phyloP scores from a whole-genome alignment of 2,329 filamentous ascomycete species.

The Raffaelea arxii region DNA sequence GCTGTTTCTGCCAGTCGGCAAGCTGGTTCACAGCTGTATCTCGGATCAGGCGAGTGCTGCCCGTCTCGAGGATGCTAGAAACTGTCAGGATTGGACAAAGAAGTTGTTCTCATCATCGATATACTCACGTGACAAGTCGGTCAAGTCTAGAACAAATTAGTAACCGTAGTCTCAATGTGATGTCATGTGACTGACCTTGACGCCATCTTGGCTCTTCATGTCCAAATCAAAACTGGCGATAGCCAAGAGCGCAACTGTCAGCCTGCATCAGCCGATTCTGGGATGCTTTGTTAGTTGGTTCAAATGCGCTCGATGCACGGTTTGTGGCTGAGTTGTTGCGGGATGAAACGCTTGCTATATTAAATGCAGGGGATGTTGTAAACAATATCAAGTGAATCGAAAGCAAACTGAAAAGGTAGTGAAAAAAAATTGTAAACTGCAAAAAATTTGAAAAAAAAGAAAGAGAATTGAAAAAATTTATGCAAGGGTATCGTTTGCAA shows the following conservation, averaged over 20 bases:
- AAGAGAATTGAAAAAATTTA: not conserved
- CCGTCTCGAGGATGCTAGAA: slow-evolving; percentile 82
- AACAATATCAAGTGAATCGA: no score
- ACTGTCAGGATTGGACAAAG: slow-evolving; percentile 1
- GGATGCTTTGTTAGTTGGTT: no score
- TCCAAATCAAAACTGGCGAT: slow-evolving; percentile 13
- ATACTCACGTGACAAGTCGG: slow-evolving; percentile 74
- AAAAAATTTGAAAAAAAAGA: not conserved
- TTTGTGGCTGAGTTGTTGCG: no score
- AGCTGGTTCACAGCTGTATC: slow-evolving; percentile 96
- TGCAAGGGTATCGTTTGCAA: no score
- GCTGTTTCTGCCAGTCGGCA: slow-evolving; percentile 95
- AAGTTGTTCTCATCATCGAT: not conserved
- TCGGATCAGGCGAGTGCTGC: slow-evolving; percentile 89
- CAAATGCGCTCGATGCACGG: no score
- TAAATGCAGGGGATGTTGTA: no score
- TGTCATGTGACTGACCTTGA: slow-evolving; percentile 34
- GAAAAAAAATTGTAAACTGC: no score
- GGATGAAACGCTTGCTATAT: no score
- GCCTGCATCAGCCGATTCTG: slow-evolving; percentile 4
- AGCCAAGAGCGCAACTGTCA: slow-evolving; percentile 9
- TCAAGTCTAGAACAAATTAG: slow-evolving; percentile 52
- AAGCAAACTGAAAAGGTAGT: no score
- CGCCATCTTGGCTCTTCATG: slow-evolving; percentile 40
- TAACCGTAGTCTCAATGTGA: not conserved